Conservation (phyloP, 1,139 yeast species). For the Diutina catenulata region DNA sequence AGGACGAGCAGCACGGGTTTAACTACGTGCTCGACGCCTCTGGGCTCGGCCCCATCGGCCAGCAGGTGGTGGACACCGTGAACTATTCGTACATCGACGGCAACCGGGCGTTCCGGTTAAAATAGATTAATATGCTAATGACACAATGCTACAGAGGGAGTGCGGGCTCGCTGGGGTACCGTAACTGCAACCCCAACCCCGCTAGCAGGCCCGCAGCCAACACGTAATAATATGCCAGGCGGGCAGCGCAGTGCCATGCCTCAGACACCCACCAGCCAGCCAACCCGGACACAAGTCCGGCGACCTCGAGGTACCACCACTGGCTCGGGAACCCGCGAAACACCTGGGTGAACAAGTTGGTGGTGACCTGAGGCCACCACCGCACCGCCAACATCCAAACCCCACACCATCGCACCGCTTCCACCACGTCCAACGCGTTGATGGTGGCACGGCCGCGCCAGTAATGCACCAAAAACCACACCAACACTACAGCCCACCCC, state of each 20-base stretch:
- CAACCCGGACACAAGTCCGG: neutral
- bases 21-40: neutral
- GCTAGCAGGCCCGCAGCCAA: no score
- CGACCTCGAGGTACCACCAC: neutral
- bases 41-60: neutral
- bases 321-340: constrained; percentile 2
- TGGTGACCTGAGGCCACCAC: constrained; percentile 1
- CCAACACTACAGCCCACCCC: neutral
- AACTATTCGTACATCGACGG: neutral
- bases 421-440: neutral
- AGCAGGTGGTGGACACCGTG: neutral
- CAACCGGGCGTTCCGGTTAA: neutral
- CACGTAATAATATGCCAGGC: no score
- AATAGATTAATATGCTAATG: no score
- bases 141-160: no score
- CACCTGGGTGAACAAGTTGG: neutral
- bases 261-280: no score
- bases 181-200: no score
- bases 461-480: neutral
- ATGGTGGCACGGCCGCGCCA: neutral
- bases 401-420: neutral
- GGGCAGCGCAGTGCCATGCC: no score
- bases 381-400: neutral
- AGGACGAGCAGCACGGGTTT: neutral
- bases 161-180: no score